Evolutionary conservation across 768 basidiomycete species (phyloP), one percentile per base, ranked within the genome.

Genomic region (Mycena maculata): DNA sequence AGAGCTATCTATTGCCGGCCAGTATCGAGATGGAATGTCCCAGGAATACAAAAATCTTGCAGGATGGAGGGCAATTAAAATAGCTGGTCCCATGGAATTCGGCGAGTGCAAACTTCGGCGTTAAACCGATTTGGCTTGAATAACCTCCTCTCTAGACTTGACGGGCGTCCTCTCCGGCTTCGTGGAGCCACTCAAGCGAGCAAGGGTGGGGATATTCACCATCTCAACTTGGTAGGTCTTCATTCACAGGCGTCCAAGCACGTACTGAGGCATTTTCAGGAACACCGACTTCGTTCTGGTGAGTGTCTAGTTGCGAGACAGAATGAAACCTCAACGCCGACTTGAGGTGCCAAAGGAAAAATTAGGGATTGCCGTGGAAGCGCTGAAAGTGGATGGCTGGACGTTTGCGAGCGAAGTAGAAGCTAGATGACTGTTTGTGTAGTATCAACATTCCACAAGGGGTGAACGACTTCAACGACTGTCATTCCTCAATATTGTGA

Each of bases 71-170:
- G 86, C 86, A 72, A 86, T 91, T 65, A 87, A 87, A 75, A 87
- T 92, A 42, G 81, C 79, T 38, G 90, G 90, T 4, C 89, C 88
- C 3, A 88, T 91, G 88, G 87, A 88, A 68, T 90, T 90, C 67
- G 82, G 89, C 88, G 53, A 63, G 81, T 72, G n/a, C 30, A 30
- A 11, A 22, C 18, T 12, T 4, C 27, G 38, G 15, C 12, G 44
- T 56, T n/a, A 18, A 42, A 50, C n/a, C n/a, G n/a, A n/a, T n/a
- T n/a, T 41, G 20, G 31, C 31, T 23, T 58, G 30, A 30, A 39
- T 55, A 9, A 54, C 44, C 38, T 60, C 23, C 23, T 41, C n/a
- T n/a, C 30, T 63, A 90, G 88, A 77, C 60, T 73, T 91, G 70
- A 87, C 86, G 3, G 89, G 89, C 5, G 82, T 90, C 23, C 76